Evolutionary conservation across 345 rosid genomes (phyloP).

Genomic region (Euphorbia lathyris): DNA sequence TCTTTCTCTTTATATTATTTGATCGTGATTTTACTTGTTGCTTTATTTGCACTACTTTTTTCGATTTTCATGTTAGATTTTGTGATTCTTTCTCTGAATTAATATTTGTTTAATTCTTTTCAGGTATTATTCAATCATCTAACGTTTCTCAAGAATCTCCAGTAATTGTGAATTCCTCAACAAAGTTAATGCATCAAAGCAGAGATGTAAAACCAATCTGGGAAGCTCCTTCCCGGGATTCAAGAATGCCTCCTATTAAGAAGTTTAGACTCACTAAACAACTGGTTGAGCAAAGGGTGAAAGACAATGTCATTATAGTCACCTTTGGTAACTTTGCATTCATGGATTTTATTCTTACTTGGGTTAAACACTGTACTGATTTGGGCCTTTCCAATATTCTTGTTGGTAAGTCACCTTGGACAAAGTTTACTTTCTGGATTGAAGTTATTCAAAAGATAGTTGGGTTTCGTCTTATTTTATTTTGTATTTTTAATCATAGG

Average conservation of each 20-base stretch:
- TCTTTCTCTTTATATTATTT: constrained; percentile 1
- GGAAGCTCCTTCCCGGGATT: constrained; percentile 58
- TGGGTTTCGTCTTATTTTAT: neutral
- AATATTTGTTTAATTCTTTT: constrained; percentile 8
- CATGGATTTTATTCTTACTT: constrained; percentile 93
- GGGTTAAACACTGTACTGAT: constrained; percentile 93
- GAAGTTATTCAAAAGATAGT: neutral
- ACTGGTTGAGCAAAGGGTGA: constrained; percentile 61
- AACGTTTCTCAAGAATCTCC: constrained; percentile 38
- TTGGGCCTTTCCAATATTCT: constrained; percentile 78
- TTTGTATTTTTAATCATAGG: constrained; percentile 40
- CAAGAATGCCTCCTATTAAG: constrained; percentile 80
- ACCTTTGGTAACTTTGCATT: constrained; percentile 95
- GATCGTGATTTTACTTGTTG: neutral
- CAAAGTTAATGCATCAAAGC: constrained; percentile 25
- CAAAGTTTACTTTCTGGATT: neutral
- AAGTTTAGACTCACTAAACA: constrained; percentile 66
- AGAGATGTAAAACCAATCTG: constrained; percentile 49
- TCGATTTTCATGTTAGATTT: constrained; percentile 8
- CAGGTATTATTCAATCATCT: constrained; percentile 41
- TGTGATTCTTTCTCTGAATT: neutral
- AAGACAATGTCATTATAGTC: constrained; percentile 71
- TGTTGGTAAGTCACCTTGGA: constrained; percentile 54
- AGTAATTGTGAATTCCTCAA: constrained; percentile 18
- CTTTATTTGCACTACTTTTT: too few species aligned